Conservation (phyloP, 2,329 filamentous ascomycete genomes). For the Massarina eburnea region DNA sequence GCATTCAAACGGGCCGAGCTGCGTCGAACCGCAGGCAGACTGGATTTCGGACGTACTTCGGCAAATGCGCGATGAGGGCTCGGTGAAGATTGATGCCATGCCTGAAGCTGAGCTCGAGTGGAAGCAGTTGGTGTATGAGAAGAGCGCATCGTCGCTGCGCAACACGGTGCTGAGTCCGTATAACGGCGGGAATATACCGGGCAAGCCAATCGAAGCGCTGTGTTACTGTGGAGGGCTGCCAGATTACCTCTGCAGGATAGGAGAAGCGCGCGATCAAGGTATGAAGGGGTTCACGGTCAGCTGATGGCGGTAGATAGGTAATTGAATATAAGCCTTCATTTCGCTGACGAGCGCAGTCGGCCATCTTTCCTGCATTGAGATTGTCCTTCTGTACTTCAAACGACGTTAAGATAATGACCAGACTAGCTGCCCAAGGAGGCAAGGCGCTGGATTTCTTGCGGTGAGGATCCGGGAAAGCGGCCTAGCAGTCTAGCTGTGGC, state of each 20-base stretch:
- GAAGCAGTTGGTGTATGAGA: slow-evolving; percentile 20
- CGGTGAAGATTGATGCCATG: slow-evolving; percentile 36
- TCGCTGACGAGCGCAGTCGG: no score
- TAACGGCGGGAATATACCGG: slow-evolving; percentile 16
- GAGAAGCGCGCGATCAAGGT: slow-evolving; percentile 8
- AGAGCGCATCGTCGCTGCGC: slow-evolving; percentile 3
- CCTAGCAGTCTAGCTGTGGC: no score
- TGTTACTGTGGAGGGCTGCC: slow-evolving; percentile 12
- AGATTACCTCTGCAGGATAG: slow-evolving; percentile 8
- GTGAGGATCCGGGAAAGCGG: no score
- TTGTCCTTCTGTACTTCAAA: neutral
- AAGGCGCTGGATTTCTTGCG: no score
- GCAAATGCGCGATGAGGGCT: slow-evolving; percentile 28
- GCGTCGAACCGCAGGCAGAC: slow-evolving; percentile 5
- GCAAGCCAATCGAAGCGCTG: slow-evolving; percentile 11
- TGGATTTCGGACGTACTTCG: slow-evolving; percentile 35
- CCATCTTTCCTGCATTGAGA: slow-evolving; percentile 1
- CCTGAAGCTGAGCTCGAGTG: slow-evolving; percentile 42
- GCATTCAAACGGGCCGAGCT: slow-evolving; percentile 6
- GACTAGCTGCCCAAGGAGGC: no score
- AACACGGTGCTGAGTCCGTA: slow-evolving; percentile 7
- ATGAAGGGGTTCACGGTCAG: slow-evolving; percentile 9
- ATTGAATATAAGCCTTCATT: no score
- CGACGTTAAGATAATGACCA: neutral
- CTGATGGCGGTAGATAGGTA: slow-evolving; percentile 5